phyloP scores from a whole-genome alignment of 1,284 basidiomycete species.

The Neonothopanus nambi region DNA sequence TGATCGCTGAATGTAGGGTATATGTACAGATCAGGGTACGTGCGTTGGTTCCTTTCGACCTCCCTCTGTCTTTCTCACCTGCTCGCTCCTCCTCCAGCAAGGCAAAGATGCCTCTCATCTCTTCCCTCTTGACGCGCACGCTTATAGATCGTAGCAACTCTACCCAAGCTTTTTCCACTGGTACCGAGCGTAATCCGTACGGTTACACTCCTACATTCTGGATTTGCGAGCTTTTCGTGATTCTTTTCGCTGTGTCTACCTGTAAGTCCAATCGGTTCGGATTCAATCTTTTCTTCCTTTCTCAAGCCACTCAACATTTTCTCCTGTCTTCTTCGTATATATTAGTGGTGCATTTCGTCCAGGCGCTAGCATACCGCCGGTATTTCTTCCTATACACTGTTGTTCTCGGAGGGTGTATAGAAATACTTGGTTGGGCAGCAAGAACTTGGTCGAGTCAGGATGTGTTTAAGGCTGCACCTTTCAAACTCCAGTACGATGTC shows the following conservation, averaged over 20 bases:
- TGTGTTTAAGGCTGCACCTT: neutral
- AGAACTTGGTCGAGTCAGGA: conserved; percentile 1
- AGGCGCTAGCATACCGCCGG: neutral
- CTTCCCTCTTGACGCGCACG: no score
- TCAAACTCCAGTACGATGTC: neutral
- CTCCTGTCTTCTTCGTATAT: no score
- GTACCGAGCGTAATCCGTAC: neutral
- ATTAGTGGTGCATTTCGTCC: conserved; percentile 1
- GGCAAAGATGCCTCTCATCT: no score
- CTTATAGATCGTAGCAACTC: no score
- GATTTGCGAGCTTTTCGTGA: neutral
- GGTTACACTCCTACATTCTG: conserved; percentile 1
- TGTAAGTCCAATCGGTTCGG: neutral
- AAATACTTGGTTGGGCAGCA: conserved; percentile 1
- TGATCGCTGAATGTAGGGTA: no score
- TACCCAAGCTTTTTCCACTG: no score
- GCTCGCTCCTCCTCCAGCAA: no score
- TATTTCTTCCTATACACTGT: conserved; percentile 6
- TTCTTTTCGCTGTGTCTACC: neutral
- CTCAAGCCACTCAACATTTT: neutral
- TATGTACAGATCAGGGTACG: no score
- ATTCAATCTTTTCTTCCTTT: no score
- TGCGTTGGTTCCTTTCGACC: no score
- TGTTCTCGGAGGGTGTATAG: conserved; percentile 3
- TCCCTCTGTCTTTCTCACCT: no score